Percentiles rank a stretch among this genome's conserved stretches.
These are phyloP conservation scores for Phialophora tarda DNA, from an alignment of 2,329 filamentous ascomycete species.

Conservation along the genomic window DNA sequence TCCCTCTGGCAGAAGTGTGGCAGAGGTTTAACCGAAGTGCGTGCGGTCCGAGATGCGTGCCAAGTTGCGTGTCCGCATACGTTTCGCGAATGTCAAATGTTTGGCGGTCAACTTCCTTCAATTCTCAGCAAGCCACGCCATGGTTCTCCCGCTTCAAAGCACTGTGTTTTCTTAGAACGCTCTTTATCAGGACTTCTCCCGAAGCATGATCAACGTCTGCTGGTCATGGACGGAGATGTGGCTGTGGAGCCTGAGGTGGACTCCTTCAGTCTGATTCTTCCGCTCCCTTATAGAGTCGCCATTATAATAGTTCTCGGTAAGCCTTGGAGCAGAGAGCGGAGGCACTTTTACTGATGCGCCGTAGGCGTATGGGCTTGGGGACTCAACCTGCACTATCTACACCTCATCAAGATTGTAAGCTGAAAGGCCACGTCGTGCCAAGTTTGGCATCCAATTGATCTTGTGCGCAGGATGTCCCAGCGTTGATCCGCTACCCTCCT, in stretches of 20 bases:
- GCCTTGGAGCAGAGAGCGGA: slow-evolving; percentile 37
- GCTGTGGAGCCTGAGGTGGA: slow-evolving; percentile 61
- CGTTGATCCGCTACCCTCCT: slow-evolving; percentile 82
- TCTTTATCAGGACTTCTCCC: background rate
- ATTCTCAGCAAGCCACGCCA: background rate
- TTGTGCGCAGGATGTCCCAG: slow-evolving; percentile 70
- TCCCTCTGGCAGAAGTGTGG: too few relatives aligned
- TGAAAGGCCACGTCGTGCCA: background rate
- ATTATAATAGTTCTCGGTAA: slow-evolving; percentile 83
- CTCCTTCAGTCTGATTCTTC: slow-evolving; percentile 83
- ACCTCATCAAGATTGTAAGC: slow-evolving; percentile 73
- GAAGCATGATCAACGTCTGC: slow-evolving; percentile 30
- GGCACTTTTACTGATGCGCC: slow-evolving; percentile 18
- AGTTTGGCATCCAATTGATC: slow-evolving; percentile 33
- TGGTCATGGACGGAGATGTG: slow-evolving; percentile 40
- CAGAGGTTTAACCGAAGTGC: too few relatives aligned
- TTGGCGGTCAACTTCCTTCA: background rate
- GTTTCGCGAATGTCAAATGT: background rate
- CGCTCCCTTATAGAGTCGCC: slow-evolving; percentile 86
- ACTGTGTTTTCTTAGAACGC: too few relatives aligned
- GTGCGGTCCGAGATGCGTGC: too few relatives aligned
- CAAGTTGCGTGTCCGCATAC: too few relatives aligned
- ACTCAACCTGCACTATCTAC: slow-evolving; percentile 85
- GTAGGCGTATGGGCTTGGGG: slow-evolving; percentile 95
- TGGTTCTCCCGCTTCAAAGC: background rate